A percentile compares a stretch with the other conserved stretches of the same genome.
phyloP scores from a whole-genome alignment of 1,284 basidiomycete species.

The Tilletiaria anomala region DNA sequence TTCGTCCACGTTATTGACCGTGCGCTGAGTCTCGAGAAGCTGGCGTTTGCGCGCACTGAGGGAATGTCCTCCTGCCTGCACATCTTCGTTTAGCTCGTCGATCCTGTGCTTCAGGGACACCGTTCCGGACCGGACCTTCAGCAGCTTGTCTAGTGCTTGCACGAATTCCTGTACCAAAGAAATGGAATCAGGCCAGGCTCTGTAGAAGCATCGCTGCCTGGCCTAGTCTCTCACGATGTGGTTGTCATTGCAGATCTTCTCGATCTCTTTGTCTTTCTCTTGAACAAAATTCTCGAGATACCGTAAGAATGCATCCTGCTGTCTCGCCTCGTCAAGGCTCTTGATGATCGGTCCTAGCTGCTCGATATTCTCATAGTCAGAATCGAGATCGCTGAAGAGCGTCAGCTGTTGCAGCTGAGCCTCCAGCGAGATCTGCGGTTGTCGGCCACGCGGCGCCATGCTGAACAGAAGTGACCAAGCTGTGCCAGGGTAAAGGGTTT shows the following conservation, averaged over 20 bases:
- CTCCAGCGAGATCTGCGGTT: conserved; percentile 32
- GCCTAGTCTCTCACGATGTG: too few species aligned
- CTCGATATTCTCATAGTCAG: conserved; percentile 33
- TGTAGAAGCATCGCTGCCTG: too few species aligned
- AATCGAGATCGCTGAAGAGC: conserved; percentile 33
- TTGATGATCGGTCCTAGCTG: conserved; percentile 40
- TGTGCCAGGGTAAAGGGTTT: too few species aligned
- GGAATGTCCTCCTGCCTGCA: conserved; percentile 39
- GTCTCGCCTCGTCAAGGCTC: conserved; percentile 65
- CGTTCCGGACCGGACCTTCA: conserved; percentile 69
- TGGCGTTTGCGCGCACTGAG: conserved; percentile 24
- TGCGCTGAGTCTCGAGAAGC: conserved; percentile 69
- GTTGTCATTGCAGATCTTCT: conserved; percentile 84
- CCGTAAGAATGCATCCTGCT: conserved; percentile 79
- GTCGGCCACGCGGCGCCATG: conserved; percentile 1
- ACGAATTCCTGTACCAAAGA: conserved; percentile 92
- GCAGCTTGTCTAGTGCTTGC: conserved; percentile 80
- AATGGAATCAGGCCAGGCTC: too few species aligned
- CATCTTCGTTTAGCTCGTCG: conserved; percentile 48
- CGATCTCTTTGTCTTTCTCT: conserved; percentile 88
- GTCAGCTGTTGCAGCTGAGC: conserved; percentile 37
- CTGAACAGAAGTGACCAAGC: too few species aligned
- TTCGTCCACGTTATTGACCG: conserved; percentile 82
- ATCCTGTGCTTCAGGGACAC: conserved; percentile 46
- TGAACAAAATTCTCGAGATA: conserved; percentile 73